A percentile compares a stretch with the other conserved stretches of the same genome.
These are phyloP conservation scores for Chimonanthus praecox DNA, from an alignment of 164 flowering plant species.

Conservation along the genomic window DNA sequence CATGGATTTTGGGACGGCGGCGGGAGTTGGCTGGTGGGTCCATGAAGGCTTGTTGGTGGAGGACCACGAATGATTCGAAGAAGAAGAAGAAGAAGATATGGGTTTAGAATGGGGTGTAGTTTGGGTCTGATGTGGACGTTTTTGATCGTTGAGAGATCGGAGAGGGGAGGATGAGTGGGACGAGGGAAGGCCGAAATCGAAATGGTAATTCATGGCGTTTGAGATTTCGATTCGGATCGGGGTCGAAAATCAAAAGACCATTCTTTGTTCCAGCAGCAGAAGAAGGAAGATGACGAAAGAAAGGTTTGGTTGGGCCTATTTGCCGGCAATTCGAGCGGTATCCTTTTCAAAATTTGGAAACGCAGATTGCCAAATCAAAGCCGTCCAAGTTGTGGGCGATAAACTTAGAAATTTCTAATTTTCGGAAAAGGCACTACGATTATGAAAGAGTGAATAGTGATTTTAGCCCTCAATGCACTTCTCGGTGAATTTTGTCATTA, in stretches of 20 bases:
- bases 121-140: neutral
- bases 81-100: constrained; percentile 19
- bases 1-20: constrained; percentile 55
- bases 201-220: constrained; percentile 39
- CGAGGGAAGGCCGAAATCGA: constrained; percentile 55
- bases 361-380: too few relatives aligned
- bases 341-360: neutral
- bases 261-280: neutral
- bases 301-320: constrained; percentile 6
- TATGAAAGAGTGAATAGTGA: too few relatives aligned
- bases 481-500: too few relatives aligned
- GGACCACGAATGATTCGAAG: constrained; percentile 15
- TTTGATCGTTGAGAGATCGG: constrained; percentile 46
- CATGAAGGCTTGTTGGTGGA: constrained; percentile 67
- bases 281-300: neutral
- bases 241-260: neutral
- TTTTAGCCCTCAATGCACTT: too few relatives aligned
- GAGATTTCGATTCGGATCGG: neutral
- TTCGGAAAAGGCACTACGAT: too few relatives aligned
- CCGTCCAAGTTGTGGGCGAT: too few relatives aligned
- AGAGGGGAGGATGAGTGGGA: constrained; percentile 21
- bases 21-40: constrained; percentile 70
- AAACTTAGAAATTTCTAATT: too few relatives aligned
- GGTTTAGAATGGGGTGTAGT: constrained; percentile 1
- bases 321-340: constrained; percentile 12